Evolutionary conservation across 2,329 filamentous ascomycete species (phyloP).

Genomic region (Arthrobotrys sinensis): DNA sequence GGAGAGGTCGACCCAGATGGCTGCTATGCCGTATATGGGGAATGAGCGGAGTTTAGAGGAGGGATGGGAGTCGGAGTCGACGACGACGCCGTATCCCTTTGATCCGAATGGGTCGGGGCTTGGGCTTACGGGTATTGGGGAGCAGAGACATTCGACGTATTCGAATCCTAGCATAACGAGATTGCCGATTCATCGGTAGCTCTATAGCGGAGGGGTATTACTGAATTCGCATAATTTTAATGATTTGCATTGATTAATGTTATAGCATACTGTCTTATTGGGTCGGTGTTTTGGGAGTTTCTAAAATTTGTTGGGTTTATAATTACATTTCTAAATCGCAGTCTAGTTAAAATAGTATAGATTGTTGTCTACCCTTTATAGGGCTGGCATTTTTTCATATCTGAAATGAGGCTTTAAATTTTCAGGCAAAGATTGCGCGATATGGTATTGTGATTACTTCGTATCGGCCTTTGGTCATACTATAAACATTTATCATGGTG

Average conservation of each 20-base stretch:
- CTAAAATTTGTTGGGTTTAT: too few species aligned
- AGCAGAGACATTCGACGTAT: not conserved
- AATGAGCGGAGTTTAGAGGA: constrained; percentile 15
- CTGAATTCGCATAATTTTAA: not conserved
- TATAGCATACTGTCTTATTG: too few species aligned
- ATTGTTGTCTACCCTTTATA: too few species aligned
- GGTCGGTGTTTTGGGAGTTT: too few species aligned
- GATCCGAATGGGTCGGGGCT: not conserved
- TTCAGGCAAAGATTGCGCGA: too few species aligned
- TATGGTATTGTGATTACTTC: too few species aligned
- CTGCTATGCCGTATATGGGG: not conserved
- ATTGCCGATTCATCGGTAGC: constrained; percentile 8
- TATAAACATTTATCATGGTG: too few species aligned
- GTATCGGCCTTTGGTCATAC: too few species aligned
- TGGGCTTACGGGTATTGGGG: constrained; percentile 11
- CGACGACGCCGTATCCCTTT: constrained; percentile 3
- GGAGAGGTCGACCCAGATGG: constrained; percentile 2
- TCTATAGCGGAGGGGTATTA: not conserved
- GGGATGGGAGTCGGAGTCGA: constrained; percentile 18
- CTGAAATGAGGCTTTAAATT: too few species aligned
- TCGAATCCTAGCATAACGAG: constrained; percentile 3
- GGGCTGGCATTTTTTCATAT: too few species aligned
- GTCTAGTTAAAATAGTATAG: too few species aligned
- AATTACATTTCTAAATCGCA: too few species aligned
- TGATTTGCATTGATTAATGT: not conserved